Evolutionary conservation across 768 basidiomycete species (phyloP), one percentile per base, ranked within the genome.

Genomic region (Termitomyces titanicus): DNA sequence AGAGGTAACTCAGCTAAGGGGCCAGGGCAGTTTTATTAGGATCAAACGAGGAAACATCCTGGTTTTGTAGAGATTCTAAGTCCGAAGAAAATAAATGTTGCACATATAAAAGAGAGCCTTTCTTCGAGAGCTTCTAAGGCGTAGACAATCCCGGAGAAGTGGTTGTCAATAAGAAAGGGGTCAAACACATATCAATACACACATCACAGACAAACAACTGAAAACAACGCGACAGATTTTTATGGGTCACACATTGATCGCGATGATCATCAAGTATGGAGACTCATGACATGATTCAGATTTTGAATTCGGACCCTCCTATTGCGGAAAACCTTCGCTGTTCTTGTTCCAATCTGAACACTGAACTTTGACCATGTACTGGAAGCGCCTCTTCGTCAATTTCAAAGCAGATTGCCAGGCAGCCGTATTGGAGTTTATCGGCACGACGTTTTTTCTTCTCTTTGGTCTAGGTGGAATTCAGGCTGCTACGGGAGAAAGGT

Each of bases 391-490:
- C 47, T 67, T 65, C 56, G 37, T 57, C 56, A 66, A 63, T 17
- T 29, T 79, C 50, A 50, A 57, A 13, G 61, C 75, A 3, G 84
- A 84, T 59, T 40, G 72, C 39, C 69, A 66, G 27, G 83, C 83
- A 0, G 82, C 83, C 3, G 55, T 66, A n/a, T 70, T 85, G 22
- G 85, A 86, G 61, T 82, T 82, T 53, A 63, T 83, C 37, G 83
- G 85, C 22, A 86, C 85, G 3, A 72, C 76, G 0, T 70, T 82
- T 54, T 88, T 89, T 68, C 74, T 88, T 25, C 74, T 84, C n/a
- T 74, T 87, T 39, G 86, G 81, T 10, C 73, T 85, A 3, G 85
- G 86, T 2, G 83, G 84, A 2, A 79, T 83, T 20, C 86, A 89
- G 63, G 82, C 83, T 3, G 73, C 80, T 1, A 68, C 75, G 5